These are phyloP conservation scores for Haplosporangium sp. DNA, from an alignment of 371 early-diverging fungal species.

Conservation along the genomic window DNA sequence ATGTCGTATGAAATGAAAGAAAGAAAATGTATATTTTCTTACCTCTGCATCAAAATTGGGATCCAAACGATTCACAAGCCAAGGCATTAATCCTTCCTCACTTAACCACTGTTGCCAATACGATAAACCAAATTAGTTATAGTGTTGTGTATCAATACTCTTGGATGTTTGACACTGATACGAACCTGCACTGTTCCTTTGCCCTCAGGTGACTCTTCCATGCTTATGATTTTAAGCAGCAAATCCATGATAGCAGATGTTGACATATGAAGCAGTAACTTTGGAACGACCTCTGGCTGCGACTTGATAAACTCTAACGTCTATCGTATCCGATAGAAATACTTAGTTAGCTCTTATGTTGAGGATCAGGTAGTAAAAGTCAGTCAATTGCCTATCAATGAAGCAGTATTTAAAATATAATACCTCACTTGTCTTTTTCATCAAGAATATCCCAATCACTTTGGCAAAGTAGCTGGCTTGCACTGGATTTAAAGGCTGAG, in stretches of 20 bases:
- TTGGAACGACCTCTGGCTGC: conserved; percentile 66
- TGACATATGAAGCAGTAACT: conserved; percentile 83
- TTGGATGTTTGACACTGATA: neutral
- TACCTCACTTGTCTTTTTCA: conserved; percentile 86
- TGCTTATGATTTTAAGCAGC: conserved; percentile 88
- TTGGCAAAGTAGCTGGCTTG: conserved; percentile 91
- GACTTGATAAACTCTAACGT: conserved; percentile 78
- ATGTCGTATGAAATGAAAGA: neutral
- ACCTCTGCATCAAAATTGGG: conserved; percentile 83
- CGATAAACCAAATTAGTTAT: neutral
- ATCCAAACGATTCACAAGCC: conserved; percentile 81
- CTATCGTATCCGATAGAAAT: conserved; percentile 35
- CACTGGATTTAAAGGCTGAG: conserved; percentile 77
- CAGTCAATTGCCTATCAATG: too few species aligned
- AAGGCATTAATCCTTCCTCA: conserved; percentile 79
- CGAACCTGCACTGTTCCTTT: conserved; percentile 79
- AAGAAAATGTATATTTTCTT: conserved; percentile 3
- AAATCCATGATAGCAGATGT: conserved; percentile 91
- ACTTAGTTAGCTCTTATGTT: neutral
- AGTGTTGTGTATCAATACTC: too few species aligned
- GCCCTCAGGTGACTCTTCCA: conserved; percentile 91
- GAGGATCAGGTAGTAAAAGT: too few species aligned
- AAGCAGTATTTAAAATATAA: neutral
- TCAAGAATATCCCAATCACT: conserved; percentile 85
- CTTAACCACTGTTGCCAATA: conserved; percentile 79